Evolutionary conservation across 139 green algal genomes (phyloP).

Genomic region (Chlamydomonas sp.): DNA sequence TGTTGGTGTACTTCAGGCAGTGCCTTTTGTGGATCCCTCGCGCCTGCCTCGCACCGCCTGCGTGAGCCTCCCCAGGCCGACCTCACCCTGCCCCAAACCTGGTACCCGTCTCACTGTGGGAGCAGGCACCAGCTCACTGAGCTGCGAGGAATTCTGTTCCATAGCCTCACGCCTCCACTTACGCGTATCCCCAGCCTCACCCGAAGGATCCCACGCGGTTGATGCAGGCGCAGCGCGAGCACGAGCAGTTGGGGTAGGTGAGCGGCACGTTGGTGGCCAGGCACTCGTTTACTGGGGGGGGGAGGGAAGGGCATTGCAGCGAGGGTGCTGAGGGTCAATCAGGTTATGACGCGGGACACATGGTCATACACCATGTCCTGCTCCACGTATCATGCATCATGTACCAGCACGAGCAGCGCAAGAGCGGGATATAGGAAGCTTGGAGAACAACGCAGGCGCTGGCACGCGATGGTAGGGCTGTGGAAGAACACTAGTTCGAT

Average conservation of each 20-base stretch:
- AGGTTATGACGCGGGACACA: background rate
- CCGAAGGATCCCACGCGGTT: constrained; percentile 78
- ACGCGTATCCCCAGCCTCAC: constrained; percentile 45
- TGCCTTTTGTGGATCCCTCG: no score
- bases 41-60: no score
- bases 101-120: background rate
- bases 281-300: constrained; percentile 56
- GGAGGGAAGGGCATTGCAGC: background rate
- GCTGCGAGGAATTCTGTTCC: background rate
- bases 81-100: background rate
- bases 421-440: no score
- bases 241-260: constrained; percentile 69
- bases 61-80: no score
- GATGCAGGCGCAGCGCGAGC: constrained; percentile 81
- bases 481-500: no score
- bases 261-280: constrained; percentile 36
- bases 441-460: no score
- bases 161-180: background rate
- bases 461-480: no score
- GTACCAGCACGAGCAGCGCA: no score
- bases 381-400: no score
- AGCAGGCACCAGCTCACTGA: background rate
- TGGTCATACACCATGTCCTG: no score
- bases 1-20: no score
- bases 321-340: background rate